These are phyloP conservation scores for Musa acuminata DNA, from an alignment of 176 grass and related monocot species.

Conservation along the genomic window DNA sequence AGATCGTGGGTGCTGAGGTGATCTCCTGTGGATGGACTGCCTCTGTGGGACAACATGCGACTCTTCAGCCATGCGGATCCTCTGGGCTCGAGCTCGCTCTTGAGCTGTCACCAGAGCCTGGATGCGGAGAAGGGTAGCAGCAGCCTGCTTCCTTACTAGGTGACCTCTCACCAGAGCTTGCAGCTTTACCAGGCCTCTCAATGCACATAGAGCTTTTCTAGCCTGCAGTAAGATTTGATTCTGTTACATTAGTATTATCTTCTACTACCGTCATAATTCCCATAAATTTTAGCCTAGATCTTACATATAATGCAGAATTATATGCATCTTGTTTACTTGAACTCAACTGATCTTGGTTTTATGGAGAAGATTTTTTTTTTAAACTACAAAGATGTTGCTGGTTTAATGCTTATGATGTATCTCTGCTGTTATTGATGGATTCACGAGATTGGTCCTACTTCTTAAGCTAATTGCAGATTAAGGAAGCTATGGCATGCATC, in stretches of 20 bases:
- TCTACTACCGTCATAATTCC: neutral
- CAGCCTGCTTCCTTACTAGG: slow-evolving; percentile 20
- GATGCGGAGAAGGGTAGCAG: slow-evolving; percentile 19
- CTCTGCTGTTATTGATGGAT: no score
- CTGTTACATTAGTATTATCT: neutral
- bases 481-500: no score
- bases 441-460: no score
- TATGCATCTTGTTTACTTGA: neutral
- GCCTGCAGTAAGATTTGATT: slow-evolving; percentile 10
- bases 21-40: slow-evolving; percentile 13
- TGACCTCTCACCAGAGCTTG: slow-evolving; percentile 25
- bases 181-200: slow-evolving; percentile 21
- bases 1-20: neutral
- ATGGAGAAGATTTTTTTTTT: no score
- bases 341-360: neutral
- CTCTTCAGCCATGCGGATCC: slow-evolving; percentile 14
- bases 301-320: neutral
- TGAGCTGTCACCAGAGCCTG: slow-evolving; percentile 10
- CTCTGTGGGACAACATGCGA: neutral
- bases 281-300: neutral
- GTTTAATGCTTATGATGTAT: no score
- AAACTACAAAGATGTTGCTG: no score
- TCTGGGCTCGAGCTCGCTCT: slow-evolving; percentile 13
- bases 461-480: no score
- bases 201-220: slow-evolving; percentile 21